Base-by-base conservation (phyloP, 441 rosid species). In the Rhodomyrtus psidioides region DNA sequence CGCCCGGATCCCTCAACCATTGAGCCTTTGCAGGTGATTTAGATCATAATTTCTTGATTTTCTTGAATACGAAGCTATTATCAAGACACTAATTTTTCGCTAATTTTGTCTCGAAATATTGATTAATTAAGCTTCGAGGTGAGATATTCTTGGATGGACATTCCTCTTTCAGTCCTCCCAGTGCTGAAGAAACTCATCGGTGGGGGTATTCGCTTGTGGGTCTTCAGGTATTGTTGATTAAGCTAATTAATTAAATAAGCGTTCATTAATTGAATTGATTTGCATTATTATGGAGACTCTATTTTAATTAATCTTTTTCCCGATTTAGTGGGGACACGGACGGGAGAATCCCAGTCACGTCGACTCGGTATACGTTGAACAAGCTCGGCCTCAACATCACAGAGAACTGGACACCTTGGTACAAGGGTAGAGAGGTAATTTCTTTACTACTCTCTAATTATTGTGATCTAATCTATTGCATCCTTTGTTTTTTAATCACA, bases 171-270 rank as follows among this genome's bases (percentile, higher is more conserved):
- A 12, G 84, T 94, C 62, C 95, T 95, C 84, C 95, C 96, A 17
- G 88, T 90, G 7, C 87, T 94, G 19, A 92, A 88, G 88, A 95
- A 92, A 88, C 96, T 94, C 49, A 87, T 91, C 62, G 90, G 89
- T 3, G 96, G 91, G 26, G 94, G 95, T 9, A 85, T 94, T 84
- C 94, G 95, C 49, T 84, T 92, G 39, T 94, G 96, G 97, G 92
- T 92, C 28, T 94, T 56, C 85, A 93, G 96, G 96, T 93, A 88
- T 12, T 9, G 75, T 12, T 5, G 75, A 55, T 55, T 23, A 55
- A 1, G 9, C 21, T 54, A 55, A 3, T 39, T 58, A 34, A 0
- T 21, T n/a, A 26, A 6, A 84, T 82, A 42, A 39, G n/a, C 44
- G 82, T 79, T 16, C 6, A 2, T 4, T 0, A 65, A 65, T 19